Percentiles rank a stretch among this genome's conserved stretches.
phyloP scores from a whole-genome alignment of 1,139 yeast genomes.

The Candida pseudoviswanathii region DNA sequence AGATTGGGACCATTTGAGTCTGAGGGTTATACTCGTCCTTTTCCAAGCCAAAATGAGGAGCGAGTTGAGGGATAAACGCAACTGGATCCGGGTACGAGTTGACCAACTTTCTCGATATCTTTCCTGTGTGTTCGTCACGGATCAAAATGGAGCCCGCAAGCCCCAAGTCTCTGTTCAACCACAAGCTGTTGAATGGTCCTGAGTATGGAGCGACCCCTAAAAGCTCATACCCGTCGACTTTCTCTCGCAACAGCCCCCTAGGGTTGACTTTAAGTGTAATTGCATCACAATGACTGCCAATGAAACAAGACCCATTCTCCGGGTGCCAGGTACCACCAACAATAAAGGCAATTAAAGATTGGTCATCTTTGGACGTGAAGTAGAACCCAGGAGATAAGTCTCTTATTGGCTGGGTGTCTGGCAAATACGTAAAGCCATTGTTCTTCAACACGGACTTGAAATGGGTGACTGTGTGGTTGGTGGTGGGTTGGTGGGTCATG shows the following conservation, averaged over 20 bases:
- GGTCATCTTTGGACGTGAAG: constrained; percentile 59
- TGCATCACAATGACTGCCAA: constrained; percentile 65
- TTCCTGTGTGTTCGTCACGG: constrained; percentile 30
- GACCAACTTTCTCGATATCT: constrained; percentile 45
- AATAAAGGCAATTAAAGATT: constrained; percentile 57
- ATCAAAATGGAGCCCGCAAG: constrained; percentile 63
- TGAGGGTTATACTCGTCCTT: constrained; percentile 58
- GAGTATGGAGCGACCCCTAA: constrained; percentile 71
- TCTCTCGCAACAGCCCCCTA: constrained; percentile 22
- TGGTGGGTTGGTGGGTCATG: constrained; percentile 62
- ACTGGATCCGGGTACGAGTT: constrained; percentile 64
- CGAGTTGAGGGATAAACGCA: constrained; percentile 65
- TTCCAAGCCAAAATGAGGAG: constrained; percentile 65
- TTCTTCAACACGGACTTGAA: constrained; percentile 43
- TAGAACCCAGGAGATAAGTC: constrained; percentile 45
- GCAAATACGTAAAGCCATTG: constrained; percentile 55
- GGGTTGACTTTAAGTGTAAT: constrained; percentile 63
- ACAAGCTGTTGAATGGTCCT: constrained; percentile 53
- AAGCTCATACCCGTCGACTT: constrained; percentile 60
- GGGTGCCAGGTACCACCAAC: constrained; percentile 62
- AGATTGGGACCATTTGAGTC: constrained; percentile 63
- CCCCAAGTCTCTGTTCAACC: constrained; percentile 73
- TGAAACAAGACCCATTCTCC: constrained; percentile 55
- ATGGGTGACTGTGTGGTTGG: constrained; percentile 56
- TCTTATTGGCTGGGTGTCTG: constrained; percentile 44